Evolutionary conservation across 129 eudicot genomes (phyloP), one percentile per base, ranked within the genome.

Genomic region (Dittrichia graveolens): DNA sequence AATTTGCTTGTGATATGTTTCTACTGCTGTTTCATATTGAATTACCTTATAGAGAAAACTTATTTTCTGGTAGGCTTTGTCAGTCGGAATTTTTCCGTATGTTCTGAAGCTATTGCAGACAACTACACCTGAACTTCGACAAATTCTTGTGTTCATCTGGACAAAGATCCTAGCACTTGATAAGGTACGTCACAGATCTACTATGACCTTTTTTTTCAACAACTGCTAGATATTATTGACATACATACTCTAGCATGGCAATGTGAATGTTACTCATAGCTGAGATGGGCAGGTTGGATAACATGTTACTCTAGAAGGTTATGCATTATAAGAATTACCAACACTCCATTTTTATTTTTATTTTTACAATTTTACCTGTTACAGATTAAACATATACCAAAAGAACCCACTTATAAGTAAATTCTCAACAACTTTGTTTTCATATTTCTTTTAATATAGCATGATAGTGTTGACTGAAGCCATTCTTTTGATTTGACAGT

Each of bases 111-210:
- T 94, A 58, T 78, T 94, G 76, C 99, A 90, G 78, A 94, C 99
- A 13, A 94, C 93, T 24, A 94, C 93, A 49, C 97, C 97, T 18
- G 99, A 94, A 79, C 94, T 94, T 45, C 83, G 96, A 42, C 97
- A 94, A 77, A 94, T 94, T 79, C 96, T 94, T 47, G 96, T 94
- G 69, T 94, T 94, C 42, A 94, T 94, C 64, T 94, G 99, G 99
- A 94, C 99, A 56, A 94, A 94, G 79, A 94, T 94, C 75, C 89
- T 94, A 68, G 99, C 99, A 10, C 91, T 90, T 67, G 99, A 94
- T 76, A 94, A 90, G 97, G 99, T 88, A 69, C 40, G 55, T 49
- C 42, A 62, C 19, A 15, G 53, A 24, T 24, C 31, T 24, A 24
- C 31, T 24, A 24, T 24, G 37, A 35, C 9, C 46, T 44, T 61